These are phyloP conservation scores for Aspergillus heteromorphus DNA, from an alignment of 495 filamentous ascomycete species.

Conservation along the genomic window DNA sequence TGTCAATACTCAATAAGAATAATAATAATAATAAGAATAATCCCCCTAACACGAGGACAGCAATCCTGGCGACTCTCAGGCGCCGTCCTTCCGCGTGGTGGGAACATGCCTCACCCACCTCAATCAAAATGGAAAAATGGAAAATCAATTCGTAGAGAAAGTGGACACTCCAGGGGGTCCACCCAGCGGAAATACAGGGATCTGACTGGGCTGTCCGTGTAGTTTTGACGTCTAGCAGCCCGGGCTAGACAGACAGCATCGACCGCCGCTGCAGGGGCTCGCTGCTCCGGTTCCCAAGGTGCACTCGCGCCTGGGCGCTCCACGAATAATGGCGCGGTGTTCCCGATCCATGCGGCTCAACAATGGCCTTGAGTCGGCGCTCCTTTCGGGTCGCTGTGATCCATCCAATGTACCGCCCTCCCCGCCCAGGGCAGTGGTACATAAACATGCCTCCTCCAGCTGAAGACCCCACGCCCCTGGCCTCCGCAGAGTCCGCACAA, in stretches of 20 bases:
- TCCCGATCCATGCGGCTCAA: neutral
- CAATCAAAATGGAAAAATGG: neutral
- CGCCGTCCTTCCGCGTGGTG: neutral
- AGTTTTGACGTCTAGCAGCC: neutral
- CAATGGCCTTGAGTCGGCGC: slow-evolving; percentile 2
- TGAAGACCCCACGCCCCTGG: slow-evolving; percentile 3
- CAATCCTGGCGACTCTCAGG: neutral
- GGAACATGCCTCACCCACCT: neutral
- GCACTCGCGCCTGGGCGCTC: neutral
- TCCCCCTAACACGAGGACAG: neutral
- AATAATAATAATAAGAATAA: too few relatives aligned
- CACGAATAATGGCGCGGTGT: neutral
- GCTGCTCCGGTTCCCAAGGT: neutral
- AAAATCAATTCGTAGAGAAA: neutral
- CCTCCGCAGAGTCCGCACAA: neutral
- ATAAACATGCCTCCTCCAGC: neutral
- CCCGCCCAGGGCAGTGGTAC: neutral
- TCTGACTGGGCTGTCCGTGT: neutral
- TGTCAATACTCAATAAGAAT: too few relatives aligned
- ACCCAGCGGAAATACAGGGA: neutral
- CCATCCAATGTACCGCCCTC: slow-evolving; percentile 2
- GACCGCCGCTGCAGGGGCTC: slow-evolving; percentile 1
- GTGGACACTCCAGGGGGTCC: neutral
- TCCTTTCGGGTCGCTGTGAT: neutral
- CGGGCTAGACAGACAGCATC: neutral